Evolutionary conservation across 106 monocot genomes (phyloP).

Genomic region (Dendrobium catenatum): DNA sequence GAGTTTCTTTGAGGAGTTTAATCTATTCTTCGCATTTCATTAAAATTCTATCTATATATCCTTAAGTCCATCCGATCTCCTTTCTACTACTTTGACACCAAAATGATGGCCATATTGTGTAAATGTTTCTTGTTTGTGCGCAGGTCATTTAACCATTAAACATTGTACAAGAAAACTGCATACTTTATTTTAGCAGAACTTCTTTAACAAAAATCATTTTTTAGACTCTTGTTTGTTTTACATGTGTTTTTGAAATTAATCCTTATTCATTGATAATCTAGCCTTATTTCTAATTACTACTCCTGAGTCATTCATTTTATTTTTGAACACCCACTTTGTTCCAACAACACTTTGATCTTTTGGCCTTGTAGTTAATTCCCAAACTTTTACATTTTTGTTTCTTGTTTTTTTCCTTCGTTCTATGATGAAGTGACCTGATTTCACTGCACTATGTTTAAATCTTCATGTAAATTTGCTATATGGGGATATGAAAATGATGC

Average conservation of each 20-base stretch:
- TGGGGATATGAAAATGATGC: background rate
- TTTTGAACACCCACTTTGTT: too few relatives aligned
- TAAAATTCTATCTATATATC: background rate
- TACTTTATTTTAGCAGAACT: background rate
- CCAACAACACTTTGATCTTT: too few relatives aligned
- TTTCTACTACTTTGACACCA: background rate
- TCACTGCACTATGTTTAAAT: background rate
- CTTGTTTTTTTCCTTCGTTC: background rate
- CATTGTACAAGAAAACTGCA: background rate
- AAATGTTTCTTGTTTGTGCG: background rate
- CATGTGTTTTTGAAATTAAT: background rate
- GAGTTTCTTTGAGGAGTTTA: too few relatives aligned
- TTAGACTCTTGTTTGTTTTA: background rate
- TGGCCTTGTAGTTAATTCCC: too few relatives aligned
- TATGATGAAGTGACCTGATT: background rate
- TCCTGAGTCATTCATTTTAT: too few relatives aligned
- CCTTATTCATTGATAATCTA: background rate
- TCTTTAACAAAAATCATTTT: background rate
- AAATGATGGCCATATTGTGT: background rate
- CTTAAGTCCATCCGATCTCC: background rate
- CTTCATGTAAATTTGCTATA: background rate
- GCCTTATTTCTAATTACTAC: too few relatives aligned
- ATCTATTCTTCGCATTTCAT: background rate
- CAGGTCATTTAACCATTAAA: background rate
- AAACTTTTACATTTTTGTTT: background rate